Evolutionary conservation across 768 basidiomycete species (phyloP).

Genomic region (Calocybe gangraenosa): DNA sequence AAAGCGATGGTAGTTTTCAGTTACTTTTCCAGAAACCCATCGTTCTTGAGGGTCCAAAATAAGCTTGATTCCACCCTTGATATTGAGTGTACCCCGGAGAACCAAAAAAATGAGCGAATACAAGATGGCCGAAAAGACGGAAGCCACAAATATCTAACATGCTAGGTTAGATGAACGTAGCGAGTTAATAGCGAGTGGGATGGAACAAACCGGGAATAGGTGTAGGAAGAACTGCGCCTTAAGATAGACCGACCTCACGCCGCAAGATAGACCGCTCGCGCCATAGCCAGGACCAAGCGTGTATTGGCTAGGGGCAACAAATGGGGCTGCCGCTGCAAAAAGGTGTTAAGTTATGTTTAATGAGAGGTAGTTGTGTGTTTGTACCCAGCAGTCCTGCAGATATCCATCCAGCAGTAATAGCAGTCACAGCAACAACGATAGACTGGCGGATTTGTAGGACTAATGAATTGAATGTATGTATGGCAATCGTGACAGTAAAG

Average conservation of each 20-base stretch:
- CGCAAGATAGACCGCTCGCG: slow-evolving; percentile 46
- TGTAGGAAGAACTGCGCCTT: slow-evolving; percentile 48
- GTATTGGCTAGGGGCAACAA: slow-evolving; percentile 21
- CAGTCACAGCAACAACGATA: slow-evolving; percentile 36
- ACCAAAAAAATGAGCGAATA: slow-evolving; percentile 57
- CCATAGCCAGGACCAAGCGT: slow-evolving; percentile 44
- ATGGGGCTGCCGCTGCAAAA: slow-evolving; percentile 30
- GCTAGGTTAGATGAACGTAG: slow-evolving; percentile 1
- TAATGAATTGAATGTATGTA: slow-evolving; percentile 67
- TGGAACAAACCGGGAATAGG: slow-evolving; percentile 55
- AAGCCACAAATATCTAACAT: slow-evolving; percentile 52
- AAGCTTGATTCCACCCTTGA: slow-evolving; percentile 48
- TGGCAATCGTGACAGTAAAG: slow-evolving; percentile 60
- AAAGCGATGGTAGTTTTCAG: slow-evolving; percentile 55
- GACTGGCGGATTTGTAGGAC: slow-evolving; percentile 54
- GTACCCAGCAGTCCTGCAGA: slow-evolving; percentile 45
- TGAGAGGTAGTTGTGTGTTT: slow-evolving; percentile 10
- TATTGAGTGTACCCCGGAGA: slow-evolving; percentile 51
- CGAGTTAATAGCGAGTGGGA: not conserved
- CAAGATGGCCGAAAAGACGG: slow-evolving; percentile 48
- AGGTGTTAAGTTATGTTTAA: not conserved
- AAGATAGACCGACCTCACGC: slow-evolving; percentile 38
- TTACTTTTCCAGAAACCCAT: slow-evolving; percentile 31
- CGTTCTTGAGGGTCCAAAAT: slow-evolving; percentile 43
- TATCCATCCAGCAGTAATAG: slow-evolving; percentile 52